Evolutionary conservation across 257 asterid genomes (phyloP), one percentile per base, ranked within the genome.

Genomic region (Solanum neorickii): DNA sequence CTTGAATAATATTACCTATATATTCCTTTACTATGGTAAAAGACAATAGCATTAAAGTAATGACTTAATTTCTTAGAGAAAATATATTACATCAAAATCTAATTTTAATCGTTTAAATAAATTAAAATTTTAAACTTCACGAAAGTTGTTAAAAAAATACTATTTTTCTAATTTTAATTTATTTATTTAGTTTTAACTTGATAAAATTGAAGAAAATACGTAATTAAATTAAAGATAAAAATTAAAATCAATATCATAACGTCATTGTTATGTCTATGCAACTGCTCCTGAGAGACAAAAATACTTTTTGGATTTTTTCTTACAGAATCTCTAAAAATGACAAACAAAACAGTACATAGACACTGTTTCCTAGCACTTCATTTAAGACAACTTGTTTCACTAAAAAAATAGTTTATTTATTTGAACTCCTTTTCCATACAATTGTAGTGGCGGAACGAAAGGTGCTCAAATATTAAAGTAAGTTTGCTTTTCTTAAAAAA

Each of bases 281-380:
- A 9, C 41, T 70, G 77, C 44, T 13, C 23, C 76, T 14, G 25
- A 21, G 18, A 76, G 59, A 41, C 49, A 37, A 41, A 75, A n/a
- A 0, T 23, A 25, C 39, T 42, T 46, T 46, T 41, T 25, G 9
- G 42, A 27, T 3, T 15, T 29, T 92, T 7, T 86, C 89, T 87
- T 89, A 90, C 73, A 76, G 91, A 90, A 87, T 90, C 92, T 90
- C 91, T 77, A 41, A 86, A 83, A 89, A 77, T 75, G 33, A 89
- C 80, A 39, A 87, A 87, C 80, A 68, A 68, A 86, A 47, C 80
- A 76, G 37, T 27, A 47, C 27, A 47, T 9, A 80, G 15, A 77
- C 25, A 27, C 4, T 16, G 68, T 80, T 29, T 78, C 25, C 27
- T 78, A 27, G 83, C 83, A 76, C 35, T 77, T 23, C 18, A 6